Evolutionary conservation across 768 basidiomycete species (phyloP).

Genomic region (Calvatia gigantea): DNA sequence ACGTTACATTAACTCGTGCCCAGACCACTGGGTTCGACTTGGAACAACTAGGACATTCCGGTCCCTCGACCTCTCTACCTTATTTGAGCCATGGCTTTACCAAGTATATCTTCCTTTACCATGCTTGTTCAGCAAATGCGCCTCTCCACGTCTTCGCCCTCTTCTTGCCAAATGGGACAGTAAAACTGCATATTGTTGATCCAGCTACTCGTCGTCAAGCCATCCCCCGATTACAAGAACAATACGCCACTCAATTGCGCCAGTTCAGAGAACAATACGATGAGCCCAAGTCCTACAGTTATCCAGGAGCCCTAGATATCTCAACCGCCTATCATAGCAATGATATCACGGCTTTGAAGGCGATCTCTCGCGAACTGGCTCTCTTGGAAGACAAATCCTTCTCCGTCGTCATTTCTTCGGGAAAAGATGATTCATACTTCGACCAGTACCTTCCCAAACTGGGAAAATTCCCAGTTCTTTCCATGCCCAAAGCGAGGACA

Average conservation of each 20-base stretch:
- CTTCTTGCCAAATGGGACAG: constrained; percentile 68
- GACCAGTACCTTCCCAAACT: constrained; percentile 69
- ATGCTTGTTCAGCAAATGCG: constrained; percentile 69
- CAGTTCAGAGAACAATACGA: constrained; percentile 44
- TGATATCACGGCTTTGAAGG: constrained; percentile 77
- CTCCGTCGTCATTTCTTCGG: constrained; percentile 80
- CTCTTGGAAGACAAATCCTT: constrained; percentile 70
- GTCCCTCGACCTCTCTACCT: constrained; percentile 49
- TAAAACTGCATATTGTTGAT: constrained; percentile 87
- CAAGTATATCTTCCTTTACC: constrained; percentile 87
- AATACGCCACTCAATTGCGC: constrained; percentile 61
- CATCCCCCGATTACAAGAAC: constrained; percentile 70
- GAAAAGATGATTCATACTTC: constrained; percentile 81
- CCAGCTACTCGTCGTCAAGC: constrained; percentile 83
- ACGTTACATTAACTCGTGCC: constrained; percentile 77
- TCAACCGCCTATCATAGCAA: constrained; percentile 73
- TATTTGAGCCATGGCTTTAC: constrained; percentile 74
- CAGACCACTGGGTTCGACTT: constrained; percentile 83
- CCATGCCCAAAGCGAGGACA: constrained; percentile 76
- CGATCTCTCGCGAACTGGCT: constrained; percentile 83
- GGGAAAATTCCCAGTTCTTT: constrained; percentile 80
- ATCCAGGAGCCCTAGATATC: constrained; percentile 62
- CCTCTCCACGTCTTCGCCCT: constrained; percentile 85
- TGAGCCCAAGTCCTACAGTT: constrained; percentile 48
- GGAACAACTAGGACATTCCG: constrained; percentile 67